These are phyloP conservation scores for Glonium stellatum DNA, from an alignment of 495 filamentous ascomycete species.

Conservation along the genomic window DNA sequence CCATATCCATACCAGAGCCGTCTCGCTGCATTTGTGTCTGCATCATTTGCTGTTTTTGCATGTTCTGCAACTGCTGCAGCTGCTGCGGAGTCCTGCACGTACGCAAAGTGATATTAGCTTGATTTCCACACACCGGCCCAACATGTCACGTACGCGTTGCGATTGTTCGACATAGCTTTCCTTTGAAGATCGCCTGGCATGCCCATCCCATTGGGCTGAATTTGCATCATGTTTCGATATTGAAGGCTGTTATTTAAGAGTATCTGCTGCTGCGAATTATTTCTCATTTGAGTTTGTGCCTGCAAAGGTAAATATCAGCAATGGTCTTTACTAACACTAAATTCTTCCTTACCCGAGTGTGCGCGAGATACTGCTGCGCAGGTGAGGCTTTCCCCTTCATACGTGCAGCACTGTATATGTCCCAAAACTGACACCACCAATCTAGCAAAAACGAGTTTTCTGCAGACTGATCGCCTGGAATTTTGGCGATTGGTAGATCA, in stretches of 20 bases:
- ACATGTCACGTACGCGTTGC: slow-evolving; percentile 52
- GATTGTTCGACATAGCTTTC: slow-evolving; percentile 71
- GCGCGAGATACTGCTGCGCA: slow-evolving; percentile 64
- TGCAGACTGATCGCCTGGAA: slow-evolving; percentile 49
- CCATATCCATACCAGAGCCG: slow-evolving; percentile 81
- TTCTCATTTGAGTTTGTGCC: slow-evolving; percentile 55
- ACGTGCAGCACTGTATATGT: slow-evolving; percentile 76
- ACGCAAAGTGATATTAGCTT: neutral
- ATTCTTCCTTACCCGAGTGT: slow-evolving; percentile 63
- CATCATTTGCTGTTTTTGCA: slow-evolving; percentile 55
- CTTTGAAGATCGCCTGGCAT: slow-evolving; percentile 57
- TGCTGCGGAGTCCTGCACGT: slow-evolving; percentile 49
- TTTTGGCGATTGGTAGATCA: slow-evolving; percentile 69
- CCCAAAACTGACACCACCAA: slow-evolving; percentile 97
- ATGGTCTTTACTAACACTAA: slow-evolving; percentile 1
- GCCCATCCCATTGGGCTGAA: slow-evolving; percentile 42
- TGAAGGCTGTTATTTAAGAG: slow-evolving; percentile 58
- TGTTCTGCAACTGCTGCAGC: slow-evolving; percentile 63
- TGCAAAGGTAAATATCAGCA: slow-evolving; percentile 35
- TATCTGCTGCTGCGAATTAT: slow-evolving; percentile 52
- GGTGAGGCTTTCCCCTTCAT: slow-evolving; percentile 45
- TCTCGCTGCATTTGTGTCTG: slow-evolving; percentile 74
- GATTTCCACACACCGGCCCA: neutral
- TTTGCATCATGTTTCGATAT: slow-evolving; percentile 52
- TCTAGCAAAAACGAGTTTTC: slow-evolving; percentile 80